phyloP scores from a whole-genome alignment of 106 monocot species.

The Dioscorea alata region DNA sequence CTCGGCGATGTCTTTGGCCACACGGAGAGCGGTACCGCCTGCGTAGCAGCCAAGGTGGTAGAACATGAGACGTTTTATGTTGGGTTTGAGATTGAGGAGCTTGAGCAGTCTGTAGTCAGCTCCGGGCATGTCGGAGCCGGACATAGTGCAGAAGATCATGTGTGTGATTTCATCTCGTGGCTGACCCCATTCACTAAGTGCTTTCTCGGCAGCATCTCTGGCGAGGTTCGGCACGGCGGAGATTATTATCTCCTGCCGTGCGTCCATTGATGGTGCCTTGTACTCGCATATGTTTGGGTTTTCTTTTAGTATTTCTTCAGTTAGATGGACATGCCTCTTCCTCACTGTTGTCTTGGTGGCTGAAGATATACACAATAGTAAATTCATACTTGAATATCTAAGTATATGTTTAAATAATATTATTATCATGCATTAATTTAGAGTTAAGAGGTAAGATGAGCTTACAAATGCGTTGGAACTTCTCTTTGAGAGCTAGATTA shows the following conservation, averaged over 20 bases:
- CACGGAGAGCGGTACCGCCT: constrained; percentile 3
- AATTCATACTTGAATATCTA: not conserved
- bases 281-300: too few relatives aligned
- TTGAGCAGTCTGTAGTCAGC: constrained; percentile 2
- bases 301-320: not conserved
- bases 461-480: constrained; percentile 6
- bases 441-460: too few relatives aligned
- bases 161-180: constrained; percentile 6
- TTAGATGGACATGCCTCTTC: not conserved
- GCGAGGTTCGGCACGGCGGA: constrained; percentile 6
- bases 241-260: not conserved
- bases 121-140: not conserved
- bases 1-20: constrained; percentile 7
- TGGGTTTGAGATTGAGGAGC: constrained; percentile 9
- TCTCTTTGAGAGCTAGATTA: constrained; percentile 10
- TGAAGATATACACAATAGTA: not conserved
- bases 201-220: constrained; percentile 2
- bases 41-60: constrained; percentile 10
- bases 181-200: constrained; percentile 10
- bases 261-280: not conserved
- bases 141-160: constrained; percentile 6
- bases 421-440: too few relatives aligned
- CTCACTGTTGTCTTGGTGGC: constrained; percentile 10
- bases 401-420: too few relatives aligned
- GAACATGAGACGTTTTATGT: constrained; percentile 9